phyloP scores from a whole-genome alignment of 2,329 filamentous ascomycete species.

The Pseudogymnoascus sp. region DNA sequence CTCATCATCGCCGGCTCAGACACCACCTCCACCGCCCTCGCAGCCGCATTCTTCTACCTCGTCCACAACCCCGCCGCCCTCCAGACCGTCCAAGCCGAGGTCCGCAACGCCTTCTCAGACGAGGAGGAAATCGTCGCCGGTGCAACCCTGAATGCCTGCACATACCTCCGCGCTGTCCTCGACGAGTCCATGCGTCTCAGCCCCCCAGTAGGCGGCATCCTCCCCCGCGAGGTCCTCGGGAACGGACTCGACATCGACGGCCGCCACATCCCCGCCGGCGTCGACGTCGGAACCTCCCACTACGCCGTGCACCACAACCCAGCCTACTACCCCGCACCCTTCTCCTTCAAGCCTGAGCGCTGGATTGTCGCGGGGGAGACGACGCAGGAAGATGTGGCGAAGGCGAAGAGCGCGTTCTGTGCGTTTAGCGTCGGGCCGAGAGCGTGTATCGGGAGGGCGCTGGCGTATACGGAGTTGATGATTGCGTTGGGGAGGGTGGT shows the following conservation, averaged over 20 bases:
- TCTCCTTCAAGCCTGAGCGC: conserved; percentile 36
- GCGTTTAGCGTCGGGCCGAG: conserved; percentile 23
- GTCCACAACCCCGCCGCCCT: conserved; percentile 25
- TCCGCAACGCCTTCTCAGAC: conserved; percentile 16
- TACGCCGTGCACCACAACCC: conserved; percentile 40
- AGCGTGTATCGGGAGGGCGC: conserved; percentile 21
- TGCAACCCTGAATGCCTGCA: conserved; percentile 26
- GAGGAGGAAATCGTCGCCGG: conserved; percentile 31
- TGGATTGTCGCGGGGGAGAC: conserved; percentile 33
- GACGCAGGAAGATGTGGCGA: conserved; percentile 14
- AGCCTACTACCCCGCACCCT: conserved; percentile 35
- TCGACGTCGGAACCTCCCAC: conserved; percentile 35
- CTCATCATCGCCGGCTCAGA: conserved; percentile 28
- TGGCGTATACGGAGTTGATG: conserved; percentile 22
- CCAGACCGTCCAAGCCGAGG: conserved; percentile 23
- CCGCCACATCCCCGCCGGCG: conserved; percentile 30
- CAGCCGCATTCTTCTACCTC: conserved; percentile 34
- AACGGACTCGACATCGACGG: conserved; percentile 22
- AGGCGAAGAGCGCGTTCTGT: conserved; percentile 18
- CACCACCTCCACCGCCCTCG: conserved; percentile 32
- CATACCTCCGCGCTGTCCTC: conserved; percentile 36
- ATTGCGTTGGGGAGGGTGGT: conserved; percentile 19
- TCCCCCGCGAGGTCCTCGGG: conserved; percentile 20
- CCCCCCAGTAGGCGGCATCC: conserved; percentile 20
- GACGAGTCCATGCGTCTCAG: conserved; percentile 26